Evolutionary conservation across 108 stramenopile species (phyloP).

Genomic region (Discostella pseudostelligera): DNA sequence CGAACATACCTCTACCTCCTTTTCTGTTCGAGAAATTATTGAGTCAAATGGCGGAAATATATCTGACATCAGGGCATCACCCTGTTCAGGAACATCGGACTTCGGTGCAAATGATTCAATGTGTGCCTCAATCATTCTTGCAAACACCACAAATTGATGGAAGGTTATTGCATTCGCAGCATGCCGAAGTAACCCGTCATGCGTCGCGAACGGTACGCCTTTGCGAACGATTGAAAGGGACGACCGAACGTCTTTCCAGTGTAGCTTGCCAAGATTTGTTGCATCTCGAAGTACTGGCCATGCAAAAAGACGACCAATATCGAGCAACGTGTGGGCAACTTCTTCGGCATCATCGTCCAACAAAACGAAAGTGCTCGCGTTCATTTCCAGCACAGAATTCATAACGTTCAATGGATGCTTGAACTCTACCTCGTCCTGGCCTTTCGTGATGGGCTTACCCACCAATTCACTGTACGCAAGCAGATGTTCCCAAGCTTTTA

Average conservation of each 20-base stretch:
- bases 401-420: not conserved
- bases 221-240: not conserved
- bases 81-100: not conserved
- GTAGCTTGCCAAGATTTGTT: not conserved
- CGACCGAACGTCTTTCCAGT: conserved; percentile 12
- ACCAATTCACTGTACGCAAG: not conserved
- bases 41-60: conserved; percentile 4
- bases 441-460: not conserved
- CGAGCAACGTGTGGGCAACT: conserved; percentile 7
- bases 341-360: not conserved
- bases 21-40: conserved; percentile 5
- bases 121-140: not conserved
- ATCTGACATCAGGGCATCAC: conserved; percentile 5
- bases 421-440: not conserved
- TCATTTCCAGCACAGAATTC: not conserved
- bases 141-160: conserved; percentile 14
- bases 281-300: conserved; percentile 1
- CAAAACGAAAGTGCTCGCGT: conserved; percentile 3
- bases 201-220: not conserved
- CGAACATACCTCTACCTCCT: conserved; percentile 7
- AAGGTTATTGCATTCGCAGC: conserved; percentile 9
- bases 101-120: not conserved
- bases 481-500: not conserved
- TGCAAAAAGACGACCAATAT: conserved; percentile 5
- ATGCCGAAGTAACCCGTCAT: conserved; percentile 8